A percentile compares a stretch with the other conserved stretches of the same genome.
phyloP scores from a whole-genome alignment of 306 rosid genomes.

The Vigna angularis region DNA sequence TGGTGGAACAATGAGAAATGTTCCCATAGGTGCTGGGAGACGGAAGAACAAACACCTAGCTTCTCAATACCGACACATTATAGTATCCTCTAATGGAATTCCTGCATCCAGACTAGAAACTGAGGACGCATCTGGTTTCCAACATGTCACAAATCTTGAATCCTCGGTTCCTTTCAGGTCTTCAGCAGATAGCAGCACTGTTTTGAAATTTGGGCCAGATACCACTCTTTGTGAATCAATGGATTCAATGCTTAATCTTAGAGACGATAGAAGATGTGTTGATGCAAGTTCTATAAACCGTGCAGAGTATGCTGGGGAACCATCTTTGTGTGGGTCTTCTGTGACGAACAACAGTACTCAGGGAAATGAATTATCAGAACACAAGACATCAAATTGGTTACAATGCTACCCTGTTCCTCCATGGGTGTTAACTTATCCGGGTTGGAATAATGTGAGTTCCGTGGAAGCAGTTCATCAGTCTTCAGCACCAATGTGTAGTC shows the following conservation, averaged over 20 bases:
- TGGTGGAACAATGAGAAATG: slow-evolving; percentile 80
- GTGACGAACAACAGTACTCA: slow-evolving; percentile 39
- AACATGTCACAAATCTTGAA: slow-evolving; percentile 36
- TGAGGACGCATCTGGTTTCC: slow-evolving; percentile 42
- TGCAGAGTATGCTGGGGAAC: slow-evolving; percentile 51
- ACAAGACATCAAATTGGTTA: slow-evolving; percentile 39
- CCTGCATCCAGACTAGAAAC: slow-evolving; percentile 50
- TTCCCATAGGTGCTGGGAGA: slow-evolving; percentile 79
- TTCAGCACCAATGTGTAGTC: slow-evolving; percentile 33
- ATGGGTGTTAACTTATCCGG: slow-evolving; percentile 52
- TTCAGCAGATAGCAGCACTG: slow-evolving; percentile 48
- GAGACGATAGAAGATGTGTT: slow-evolving; percentile 46
- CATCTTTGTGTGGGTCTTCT: slow-evolving; percentile 51
- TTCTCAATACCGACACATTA: slow-evolving; percentile 62
- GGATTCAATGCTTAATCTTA: slow-evolving; percentile 57
- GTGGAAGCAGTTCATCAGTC: slow-evolving; percentile 41
- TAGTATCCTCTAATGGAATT: slow-evolving; percentile 59
- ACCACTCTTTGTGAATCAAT: slow-evolving; percentile 56
- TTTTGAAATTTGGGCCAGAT: slow-evolving; percentile 66
- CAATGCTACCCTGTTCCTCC: slow-evolving; percentile 60
- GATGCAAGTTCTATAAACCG: slow-evolving; percentile 44
- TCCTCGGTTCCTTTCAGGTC: slow-evolving; percentile 44
- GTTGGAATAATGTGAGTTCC: slow-evolving; percentile 47
- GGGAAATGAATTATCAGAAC: slow-evolving; percentile 53
- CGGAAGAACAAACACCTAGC: slow-evolving; percentile 75